A percentile compares a stretch with the other conserved stretches of the same genome.
phyloP scores from a whole-genome alignment of 345 rosid genomes.

The Diplotaxis tenuifolia region DNA sequence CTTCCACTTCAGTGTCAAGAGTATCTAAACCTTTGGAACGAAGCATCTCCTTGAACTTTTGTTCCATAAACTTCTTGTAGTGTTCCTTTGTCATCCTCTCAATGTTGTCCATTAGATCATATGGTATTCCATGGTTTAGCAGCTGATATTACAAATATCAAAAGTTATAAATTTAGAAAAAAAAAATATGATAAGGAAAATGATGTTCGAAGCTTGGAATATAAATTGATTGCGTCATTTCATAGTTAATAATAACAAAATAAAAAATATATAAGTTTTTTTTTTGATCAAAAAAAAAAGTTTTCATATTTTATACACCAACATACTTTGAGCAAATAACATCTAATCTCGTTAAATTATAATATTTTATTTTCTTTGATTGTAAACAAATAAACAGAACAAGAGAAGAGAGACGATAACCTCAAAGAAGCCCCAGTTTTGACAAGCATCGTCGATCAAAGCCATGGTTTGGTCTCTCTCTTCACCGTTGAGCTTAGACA shows the following conservation, averaged over 20 bases:
- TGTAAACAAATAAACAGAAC: background rate
- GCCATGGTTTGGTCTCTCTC: constrained; percentile 59
- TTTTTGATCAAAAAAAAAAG: too few species aligned
- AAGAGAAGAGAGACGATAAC: constrained; percentile 35
- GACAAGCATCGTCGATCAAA: constrained; percentile 67
- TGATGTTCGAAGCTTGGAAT: background rate
- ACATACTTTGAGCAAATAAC: background rate
- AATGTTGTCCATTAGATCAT: constrained; percentile 63
- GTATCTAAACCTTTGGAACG: constrained; percentile 51
- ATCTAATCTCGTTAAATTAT: background rate
- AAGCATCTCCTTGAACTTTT: constrained; percentile 70
- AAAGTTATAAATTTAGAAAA: background rate
- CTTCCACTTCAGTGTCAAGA: constrained; percentile 51
- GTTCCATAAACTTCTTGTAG: constrained; percentile 61
- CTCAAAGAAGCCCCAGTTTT: constrained; percentile 89
- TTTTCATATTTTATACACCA: background rate
- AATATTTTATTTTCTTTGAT: background rate
- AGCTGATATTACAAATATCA: constrained; percentile 37
- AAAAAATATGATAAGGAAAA: background rate
- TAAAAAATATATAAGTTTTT: too few species aligned
- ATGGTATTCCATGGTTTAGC: constrained; percentile 68
- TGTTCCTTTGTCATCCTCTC: constrained; percentile 70
- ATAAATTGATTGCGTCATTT: background rate
- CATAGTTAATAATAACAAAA: background rate
- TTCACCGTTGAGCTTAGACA: constrained; percentile 58